Evolutionary conservation across 2,329 filamentous ascomycete species (phyloP).

Genomic region (Lasiodiplodia sp.): DNA sequence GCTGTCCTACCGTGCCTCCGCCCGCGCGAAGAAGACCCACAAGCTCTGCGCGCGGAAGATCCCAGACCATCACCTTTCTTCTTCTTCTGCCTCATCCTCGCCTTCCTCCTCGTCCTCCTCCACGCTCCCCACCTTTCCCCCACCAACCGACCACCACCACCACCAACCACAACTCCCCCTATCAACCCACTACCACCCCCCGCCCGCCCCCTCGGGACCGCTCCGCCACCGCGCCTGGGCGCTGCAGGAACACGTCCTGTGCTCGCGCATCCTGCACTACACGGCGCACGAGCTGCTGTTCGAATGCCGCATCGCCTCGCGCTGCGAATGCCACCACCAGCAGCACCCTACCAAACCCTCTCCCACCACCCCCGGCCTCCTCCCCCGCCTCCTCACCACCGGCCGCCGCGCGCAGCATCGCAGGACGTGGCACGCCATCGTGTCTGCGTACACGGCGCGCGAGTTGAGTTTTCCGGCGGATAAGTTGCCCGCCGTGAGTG

Average conservation of each 20-base stretch:
- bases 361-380: constrained; percentile 42
- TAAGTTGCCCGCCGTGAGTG: constrained; percentile 45
- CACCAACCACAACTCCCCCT: constrained; percentile 24
- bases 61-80: constrained; percentile 40
- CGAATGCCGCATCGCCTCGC: constrained; percentile 43
- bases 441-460: constrained; percentile 41
- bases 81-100: no score
- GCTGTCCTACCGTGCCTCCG: constrained; percentile 39
- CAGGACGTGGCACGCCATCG: constrained; percentile 43
- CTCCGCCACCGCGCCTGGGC: constrained; percentile 42
- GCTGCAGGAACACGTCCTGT: constrained; percentile 44
- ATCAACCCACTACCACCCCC: background rate
- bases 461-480: constrained; percentile 40
- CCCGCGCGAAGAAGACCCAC: constrained; percentile 36
- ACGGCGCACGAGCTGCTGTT: constrained; percentile 45
- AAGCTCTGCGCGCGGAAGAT: constrained; percentile 39
- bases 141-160: constrained; percentile 23
- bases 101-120: background rate
- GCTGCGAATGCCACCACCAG: constrained; percentile 41
- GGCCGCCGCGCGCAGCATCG: constrained; percentile 36
- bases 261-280: constrained; percentile 44
- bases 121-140: constrained; percentile 33
- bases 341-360: constrained; percentile 27
- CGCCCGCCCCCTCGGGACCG: constrained; percentile 26
- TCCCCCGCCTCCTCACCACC: constrained; percentile 42